Evolutionary conservation across 768 basidiomycete species (phyloP).

Genomic region (Tricholoma bakamatsutake): DNA sequence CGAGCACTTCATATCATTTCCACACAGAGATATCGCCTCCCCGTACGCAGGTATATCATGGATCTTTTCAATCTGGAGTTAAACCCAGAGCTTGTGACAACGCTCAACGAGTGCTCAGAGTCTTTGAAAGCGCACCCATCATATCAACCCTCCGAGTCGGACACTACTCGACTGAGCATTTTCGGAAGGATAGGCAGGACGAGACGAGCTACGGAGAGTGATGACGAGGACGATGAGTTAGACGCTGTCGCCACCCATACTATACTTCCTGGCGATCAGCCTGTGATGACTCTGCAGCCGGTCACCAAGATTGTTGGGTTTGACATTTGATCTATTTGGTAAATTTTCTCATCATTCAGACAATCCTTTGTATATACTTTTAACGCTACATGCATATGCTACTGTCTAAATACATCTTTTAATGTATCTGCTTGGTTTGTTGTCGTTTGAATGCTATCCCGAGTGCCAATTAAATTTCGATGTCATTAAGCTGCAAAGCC

Average conservation of each 20-base stretch:
- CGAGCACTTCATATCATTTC: conserved; percentile 86
- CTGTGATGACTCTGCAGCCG: conserved; percentile 53
- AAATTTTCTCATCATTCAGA: background rate
- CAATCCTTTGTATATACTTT: background rate
- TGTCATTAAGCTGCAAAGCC: too few species aligned
- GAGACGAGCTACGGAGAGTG: conserved; percentile 52
- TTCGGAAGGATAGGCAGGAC: conserved; percentile 49
- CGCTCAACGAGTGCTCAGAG: conserved; percentile 46
- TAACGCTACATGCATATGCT: conserved; percentile 1
- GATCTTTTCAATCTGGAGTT: conserved; percentile 88
- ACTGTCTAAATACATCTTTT: conserved; percentile 1
- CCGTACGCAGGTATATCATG: conserved; percentile 87
- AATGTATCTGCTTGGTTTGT: background rate
- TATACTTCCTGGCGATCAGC: conserved; percentile 32
- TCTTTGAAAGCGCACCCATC: conserved; percentile 42
- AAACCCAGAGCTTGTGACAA: conserved; percentile 51
- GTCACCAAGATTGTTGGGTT: conserved; percentile 59
- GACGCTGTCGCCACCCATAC: conserved; percentile 37
- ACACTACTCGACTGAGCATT: conserved; percentile 54
- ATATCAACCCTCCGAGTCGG: conserved; percentile 32
- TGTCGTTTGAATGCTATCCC: background rate
- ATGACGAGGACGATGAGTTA: conserved; percentile 47
- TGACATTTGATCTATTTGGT: conserved; percentile 20
- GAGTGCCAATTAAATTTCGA: too few species aligned
- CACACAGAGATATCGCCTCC: conserved; percentile 83